A percentile compares a stretch with the other conserved stretches of the same genome.
These are phyloP conservation scores for Ceratobasidium sp. DNA, from an alignment of 1,284 basidiomycete genomes.

Conservation along the genomic window DNA sequence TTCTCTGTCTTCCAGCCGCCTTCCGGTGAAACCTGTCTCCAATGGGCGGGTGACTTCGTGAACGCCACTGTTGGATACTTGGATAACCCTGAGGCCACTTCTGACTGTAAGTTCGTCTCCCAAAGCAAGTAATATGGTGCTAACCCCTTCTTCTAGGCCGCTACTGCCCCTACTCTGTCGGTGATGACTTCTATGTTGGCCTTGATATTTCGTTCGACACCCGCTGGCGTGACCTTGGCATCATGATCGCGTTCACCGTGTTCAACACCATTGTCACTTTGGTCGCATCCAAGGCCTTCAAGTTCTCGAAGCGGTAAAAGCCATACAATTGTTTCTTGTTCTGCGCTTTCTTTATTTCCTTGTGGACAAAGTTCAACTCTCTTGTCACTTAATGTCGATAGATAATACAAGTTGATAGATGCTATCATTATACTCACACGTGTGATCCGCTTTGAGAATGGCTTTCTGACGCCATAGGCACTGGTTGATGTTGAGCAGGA, in stretches of 20 bases:
- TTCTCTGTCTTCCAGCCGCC: constrained; percentile 76
- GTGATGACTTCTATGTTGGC: constrained; percentile 73
- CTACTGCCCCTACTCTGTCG: constrained; percentile 49
- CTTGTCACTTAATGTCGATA: neutral
- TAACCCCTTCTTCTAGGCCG: constrained; percentile 9
- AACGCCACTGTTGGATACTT: constrained; percentile 75
- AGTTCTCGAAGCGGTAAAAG: constrained; percentile 66
- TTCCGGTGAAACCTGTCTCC: constrained; percentile 70
- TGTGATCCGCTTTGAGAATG: neutral
- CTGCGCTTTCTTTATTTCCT: neutral
- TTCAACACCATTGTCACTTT: constrained; percentile 79
- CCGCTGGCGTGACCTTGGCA: constrained; percentile 77
- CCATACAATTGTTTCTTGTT: neutral
- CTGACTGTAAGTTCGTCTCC: constrained; percentile 70
- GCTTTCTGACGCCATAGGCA: neutral
- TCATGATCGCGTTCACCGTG: constrained; percentile 67
- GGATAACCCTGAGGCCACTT: constrained; percentile 68
- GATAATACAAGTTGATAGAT: neutral
- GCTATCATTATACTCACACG: neutral
- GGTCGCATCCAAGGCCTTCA: constrained; percentile 75
- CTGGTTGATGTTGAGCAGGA: too few species aligned
- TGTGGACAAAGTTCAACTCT: neutral
- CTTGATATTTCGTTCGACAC: constrained; percentile 72
- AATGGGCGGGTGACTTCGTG: constrained; percentile 76
- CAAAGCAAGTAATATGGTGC: too few species aligned